These are phyloP conservation scores for Pythium plurisporium DNA, from an alignment of 352 stramenopile genomes.

Conservation along the genomic window DNA sequence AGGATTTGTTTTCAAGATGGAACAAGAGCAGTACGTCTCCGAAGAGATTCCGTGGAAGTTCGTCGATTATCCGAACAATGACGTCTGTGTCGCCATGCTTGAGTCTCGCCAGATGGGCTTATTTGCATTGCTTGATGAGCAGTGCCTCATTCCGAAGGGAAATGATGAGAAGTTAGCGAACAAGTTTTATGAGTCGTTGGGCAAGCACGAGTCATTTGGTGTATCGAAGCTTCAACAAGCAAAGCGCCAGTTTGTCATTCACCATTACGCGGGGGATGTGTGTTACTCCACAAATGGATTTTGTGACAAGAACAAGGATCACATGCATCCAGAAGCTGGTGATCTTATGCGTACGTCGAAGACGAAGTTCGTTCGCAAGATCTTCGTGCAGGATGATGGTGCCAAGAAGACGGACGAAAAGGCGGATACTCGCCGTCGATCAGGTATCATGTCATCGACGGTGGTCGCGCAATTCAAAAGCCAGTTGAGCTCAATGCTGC, in stretches of 20 bases:
- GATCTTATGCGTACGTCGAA: slow-evolving; percentile 68
- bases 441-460: slow-evolving; percentile 78
- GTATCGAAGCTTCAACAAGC: slow-evolving; percentile 73
- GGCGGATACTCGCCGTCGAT: slow-evolving; percentile 38
- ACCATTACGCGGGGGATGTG: slow-evolving; percentile 84
- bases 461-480: slow-evolving; percentile 92
- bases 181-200: slow-evolving; percentile 72
- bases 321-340: slow-evolving; percentile 78
- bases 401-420: slow-evolving; percentile 32
- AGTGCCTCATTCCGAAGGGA: slow-evolving; percentile 77
- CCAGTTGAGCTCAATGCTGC: slow-evolving; percentile 90
- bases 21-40: slow-evolving; percentile 78
- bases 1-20: slow-evolving; percentile 79
- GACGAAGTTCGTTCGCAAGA: slow-evolving; percentile 56
- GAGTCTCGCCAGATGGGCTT: slow-evolving; percentile 73
- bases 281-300: slow-evolving; percentile 80
- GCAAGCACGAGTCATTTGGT: slow-evolving; percentile 61
- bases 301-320: slow-evolving; percentile 89
- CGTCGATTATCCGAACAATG: slow-evolving; percentile 86
- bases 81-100: slow-evolving; percentile 69
- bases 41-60: slow-evolving; percentile 89
- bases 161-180: slow-evolving; percentile 83
- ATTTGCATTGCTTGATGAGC: slow-evolving; percentile 81
- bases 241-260: slow-evolving; percentile 80
- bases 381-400: slow-evolving; percentile 50